Evolutionary conservation across 2,329 filamentous ascomycete genomes (phyloP).

Genomic region (Mycosphaerella arachidis): DNA sequence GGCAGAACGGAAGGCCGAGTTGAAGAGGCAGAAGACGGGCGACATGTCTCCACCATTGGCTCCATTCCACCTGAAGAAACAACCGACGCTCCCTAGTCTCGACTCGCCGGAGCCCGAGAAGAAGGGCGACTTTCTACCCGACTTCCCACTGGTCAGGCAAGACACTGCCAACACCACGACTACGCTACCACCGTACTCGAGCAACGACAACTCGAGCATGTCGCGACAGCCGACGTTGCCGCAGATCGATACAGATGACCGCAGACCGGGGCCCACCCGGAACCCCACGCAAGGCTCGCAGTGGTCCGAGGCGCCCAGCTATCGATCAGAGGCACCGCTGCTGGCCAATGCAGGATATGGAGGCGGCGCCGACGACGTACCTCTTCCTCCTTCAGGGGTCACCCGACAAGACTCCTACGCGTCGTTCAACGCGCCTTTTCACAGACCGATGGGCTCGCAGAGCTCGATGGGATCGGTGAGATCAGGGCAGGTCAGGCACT

Average conservation of each 20-base stretch:
- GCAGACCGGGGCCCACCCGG: slow-evolving; percentile 36
- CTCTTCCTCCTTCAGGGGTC: slow-evolving; percentile 22
- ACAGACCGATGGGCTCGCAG: slow-evolving; percentile 15
- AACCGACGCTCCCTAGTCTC: slow-evolving; percentile 65
- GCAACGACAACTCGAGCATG: slow-evolving; percentile 36
- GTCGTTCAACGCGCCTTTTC: slow-evolving; percentile 22
- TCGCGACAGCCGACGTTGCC: slow-evolving; percentile 38
- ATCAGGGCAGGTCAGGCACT: slow-evolving; percentile 8
- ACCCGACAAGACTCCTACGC: slow-evolving; percentile 24
- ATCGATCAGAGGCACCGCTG: slow-evolving; percentile 61
- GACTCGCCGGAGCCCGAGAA: slow-evolving; percentile 52
- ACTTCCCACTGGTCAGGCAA: slow-evolving; percentile 34
- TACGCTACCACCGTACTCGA: slow-evolving; percentile 46
- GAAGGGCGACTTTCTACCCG: slow-evolving; percentile 38
- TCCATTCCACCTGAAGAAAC: slow-evolving; percentile 32
- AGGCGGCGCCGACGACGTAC: slow-evolving; percentile 18
- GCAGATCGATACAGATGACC: slow-evolving; percentile 36
- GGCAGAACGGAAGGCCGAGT: slow-evolving; percentile 53
- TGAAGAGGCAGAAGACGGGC: slow-evolving; percentile 38
- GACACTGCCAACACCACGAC: slow-evolving; percentile 34
- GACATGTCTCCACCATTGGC: slow-evolving; percentile 17
- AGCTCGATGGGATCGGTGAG: slow-evolving; percentile 14
- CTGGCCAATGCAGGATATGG: slow-evolving; percentile 52
- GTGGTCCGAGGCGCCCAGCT: slow-evolving; percentile 49
- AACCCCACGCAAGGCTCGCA: slow-evolving; percentile 54